Evolutionary conservation across 805 yeast genomes (phyloP).

Genomic region (Sugiyamaella boreocaroliniensis): DNA sequence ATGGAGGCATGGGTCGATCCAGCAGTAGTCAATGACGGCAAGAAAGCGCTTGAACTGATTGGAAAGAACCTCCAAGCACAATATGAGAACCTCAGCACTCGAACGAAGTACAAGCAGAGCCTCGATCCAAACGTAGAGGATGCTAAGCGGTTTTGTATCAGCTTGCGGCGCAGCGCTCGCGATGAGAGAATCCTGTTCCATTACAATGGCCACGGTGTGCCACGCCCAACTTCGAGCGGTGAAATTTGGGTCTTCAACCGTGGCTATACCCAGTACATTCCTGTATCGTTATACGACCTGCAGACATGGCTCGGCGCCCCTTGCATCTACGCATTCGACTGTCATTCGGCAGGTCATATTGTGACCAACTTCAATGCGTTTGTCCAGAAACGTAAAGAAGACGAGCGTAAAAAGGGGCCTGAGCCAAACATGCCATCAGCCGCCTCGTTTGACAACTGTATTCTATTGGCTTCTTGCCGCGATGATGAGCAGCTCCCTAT

Average conservation of each 20-base stretch:
- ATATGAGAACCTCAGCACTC: conserved; percentile 78
- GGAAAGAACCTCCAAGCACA: conserved; percentile 84
- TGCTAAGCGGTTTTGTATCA: conserved; percentile 82
- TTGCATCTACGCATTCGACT: conserved; percentile 88
- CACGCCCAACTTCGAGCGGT: conserved; percentile 92
- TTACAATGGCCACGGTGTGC: conserved; percentile 98
- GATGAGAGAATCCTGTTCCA: conserved; percentile 91
- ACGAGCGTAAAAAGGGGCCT: conserved; percentile 40
- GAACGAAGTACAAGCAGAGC: conserved; percentile 85
- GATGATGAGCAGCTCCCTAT: conserved; percentile 82
- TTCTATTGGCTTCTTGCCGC: conserved; percentile 88
- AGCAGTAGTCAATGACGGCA: conserved; percentile 67
- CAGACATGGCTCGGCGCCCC: conserved; percentile 99
- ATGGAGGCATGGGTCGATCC: conserved; percentile 95
- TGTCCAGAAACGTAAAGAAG: conserved; percentile 82
- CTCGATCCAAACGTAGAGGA: conserved; percentile 96
- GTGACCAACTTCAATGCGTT: conserved; percentile 82
- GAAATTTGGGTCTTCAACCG: conserved; percentile 98
- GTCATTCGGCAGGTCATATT: conserved; percentile 90
- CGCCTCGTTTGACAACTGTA: conserved; percentile 71
- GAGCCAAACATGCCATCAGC: conserved; percentile 53
- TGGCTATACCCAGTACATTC: conserved; percentile 95
- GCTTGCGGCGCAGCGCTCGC: conserved; percentile 80
- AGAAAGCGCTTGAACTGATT: conserved; percentile 84
- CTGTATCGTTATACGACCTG: conserved; percentile 87